Conservation (phyloP, 139 green algal species). For the Chlamydomonas urium region DNA sequence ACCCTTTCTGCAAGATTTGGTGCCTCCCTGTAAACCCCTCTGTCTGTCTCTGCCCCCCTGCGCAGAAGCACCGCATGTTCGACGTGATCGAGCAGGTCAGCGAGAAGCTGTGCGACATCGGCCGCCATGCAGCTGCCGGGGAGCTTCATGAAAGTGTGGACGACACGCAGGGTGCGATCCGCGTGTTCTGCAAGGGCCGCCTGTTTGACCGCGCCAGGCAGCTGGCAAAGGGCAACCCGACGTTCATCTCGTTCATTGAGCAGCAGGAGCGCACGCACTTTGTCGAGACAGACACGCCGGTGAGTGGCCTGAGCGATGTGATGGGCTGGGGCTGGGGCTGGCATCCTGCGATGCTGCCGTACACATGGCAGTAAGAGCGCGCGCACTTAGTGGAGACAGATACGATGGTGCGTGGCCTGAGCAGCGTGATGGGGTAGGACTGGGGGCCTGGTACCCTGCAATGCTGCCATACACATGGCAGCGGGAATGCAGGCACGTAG, state of each 20-base stretch:
- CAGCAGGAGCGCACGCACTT: slow-evolving; percentile 46
- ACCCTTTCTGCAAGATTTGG: too few relatives aligned
- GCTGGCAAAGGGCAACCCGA: slow-evolving; percentile 48
- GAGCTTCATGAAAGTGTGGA: slow-evolving; percentile 64
- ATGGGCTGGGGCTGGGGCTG: too few relatives aligned
- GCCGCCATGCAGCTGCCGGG: slow-evolving; percentile 49
- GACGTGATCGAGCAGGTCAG: slow-evolving; percentile 60
- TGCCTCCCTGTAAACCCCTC: too few relatives aligned
- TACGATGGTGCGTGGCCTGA: too few relatives aligned
- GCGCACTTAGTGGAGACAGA: too few relatives aligned
- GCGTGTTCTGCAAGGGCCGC: slow-evolving; percentile 44
- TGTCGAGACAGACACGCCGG: not conserved
- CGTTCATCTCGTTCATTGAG: slow-evolving; percentile 59
- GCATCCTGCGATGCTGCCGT: too few relatives aligned
- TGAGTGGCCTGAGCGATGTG: not conserved
- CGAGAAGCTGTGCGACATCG: slow-evolving; percentile 51
- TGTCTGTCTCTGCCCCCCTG: too few relatives aligned
- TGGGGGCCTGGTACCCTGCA: too few relatives aligned
- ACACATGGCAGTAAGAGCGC: too few relatives aligned
- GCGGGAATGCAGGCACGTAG: too few relatives aligned
- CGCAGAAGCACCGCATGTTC: slow-evolving; percentile 48
- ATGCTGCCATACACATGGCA: too few relatives aligned
- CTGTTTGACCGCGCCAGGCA: slow-evolving; percentile 59
- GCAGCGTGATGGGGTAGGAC: too few relatives aligned
- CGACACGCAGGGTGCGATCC: slow-evolving; percentile 40